Base-by-base conservation (phyloP, 805 yeast species). In the Nakazawaea wickerhamii region DNA sequence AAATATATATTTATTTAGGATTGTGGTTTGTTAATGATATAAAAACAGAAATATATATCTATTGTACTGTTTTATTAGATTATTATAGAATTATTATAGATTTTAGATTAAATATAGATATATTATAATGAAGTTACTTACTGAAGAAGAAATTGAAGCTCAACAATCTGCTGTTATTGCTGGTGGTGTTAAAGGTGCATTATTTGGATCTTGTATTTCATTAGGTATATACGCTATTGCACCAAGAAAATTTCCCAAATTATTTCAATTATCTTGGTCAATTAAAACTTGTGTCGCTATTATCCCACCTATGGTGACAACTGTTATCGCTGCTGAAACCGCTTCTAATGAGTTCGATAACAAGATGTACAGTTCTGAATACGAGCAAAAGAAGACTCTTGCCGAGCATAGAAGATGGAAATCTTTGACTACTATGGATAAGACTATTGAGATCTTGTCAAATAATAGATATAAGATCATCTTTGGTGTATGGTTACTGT, bases 401-500 rank as follows among this genome's bases (percentile, higher is more conserved):
- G 79, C 68, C 43, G 78, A 73, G 54, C 63, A 68, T 48, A 61
- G 61, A 44, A 67, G 73, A 54, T 79, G 85, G 82, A 60, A 71
- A 18, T 50, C 61, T 4, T 55, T 81, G 45, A 62, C 83, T 2
- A 28, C 61, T 2, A 53, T 62, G 5, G 81, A 81, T 34, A 78
- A 78, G 57, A 25, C 65, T 3, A 61, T 78, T 35, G 75, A 75
- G 43, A 57, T 67, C 31, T 60, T 75, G 23, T 64, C 73, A 33
- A 73, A 67, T 43, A 67, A 79, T 64, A 83, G 81, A 58, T 84
- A 84, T 60, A 72, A 73, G 57, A 71, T 83, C 50, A 79, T 85
- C 50, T 74, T 81, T 17, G 80, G 77, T 43, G 73, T 83, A 7
- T 85, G 95, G 95, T 89, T 86, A 4, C 84, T 78, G 18, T 81